Base-by-base conservation (phyloP, 2,329 filamentous ascomycete species). In the Hysterium pulicare region DNA sequence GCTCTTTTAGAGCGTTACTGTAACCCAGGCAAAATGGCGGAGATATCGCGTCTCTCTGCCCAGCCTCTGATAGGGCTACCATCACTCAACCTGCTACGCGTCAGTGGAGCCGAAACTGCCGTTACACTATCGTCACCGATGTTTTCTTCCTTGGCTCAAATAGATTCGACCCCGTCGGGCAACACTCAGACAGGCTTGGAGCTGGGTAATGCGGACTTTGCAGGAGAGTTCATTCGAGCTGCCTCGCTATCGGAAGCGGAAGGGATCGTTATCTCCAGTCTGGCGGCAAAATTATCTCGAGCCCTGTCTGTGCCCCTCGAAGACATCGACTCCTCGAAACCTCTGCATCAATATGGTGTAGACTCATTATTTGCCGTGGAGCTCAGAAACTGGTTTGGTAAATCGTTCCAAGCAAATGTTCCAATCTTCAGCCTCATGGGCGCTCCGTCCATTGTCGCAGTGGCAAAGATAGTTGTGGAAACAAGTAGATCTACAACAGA, bases 341-440 rank as follows among this genome's bases (percentile, higher is more conserved):
- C 39, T 20, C 34, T 44, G 4, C 38, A 32, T 5, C 35, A 36
- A 20, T 38, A 33, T 32, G 34, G 40, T 5, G 42, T 44, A 6
- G 42, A 41, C 30, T 44, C 42, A 3, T 28, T 44, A 10, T n/a
- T 34, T 5, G 42, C 37, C 7, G 37, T 41, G 8, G 42, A 44
- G 38, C 16, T 44, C 7, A 24, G 42, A n/a, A 41, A 40, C 16
- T 31, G 42, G 37, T 17, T 36, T 6, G 23, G 23, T 5, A 41
- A 31, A 16, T 36, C 40, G 42, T 15, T 44, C 22, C 10, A 10
- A n/a, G 22, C 23, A 9, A 21, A 30, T 17, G 31, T 44, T 16
- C 19, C 11, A 5, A 24, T 41, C 10, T 40, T 44, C 11, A 36
- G 34, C 5, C 24, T 28, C 13, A 28, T 28, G 24, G 13, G 13